Percentiles rank a stretch among this genome's conserved stretches.
Evolutionary conservation across 352 stramenopile species (phyloP).

Genomic region (Pythium sukuiense): DNA sequence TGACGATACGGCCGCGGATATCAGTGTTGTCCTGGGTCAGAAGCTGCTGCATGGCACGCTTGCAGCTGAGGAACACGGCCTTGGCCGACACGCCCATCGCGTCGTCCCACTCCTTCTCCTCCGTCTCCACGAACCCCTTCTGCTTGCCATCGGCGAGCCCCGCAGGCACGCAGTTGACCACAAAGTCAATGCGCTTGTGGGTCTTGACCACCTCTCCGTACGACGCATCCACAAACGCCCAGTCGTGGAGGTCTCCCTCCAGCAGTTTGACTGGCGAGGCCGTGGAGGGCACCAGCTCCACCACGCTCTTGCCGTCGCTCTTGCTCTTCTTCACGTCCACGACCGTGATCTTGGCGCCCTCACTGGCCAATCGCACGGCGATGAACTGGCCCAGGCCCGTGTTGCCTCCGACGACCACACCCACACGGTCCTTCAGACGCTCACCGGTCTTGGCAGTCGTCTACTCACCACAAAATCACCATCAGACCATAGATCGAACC

Average conservation of each 20-base stretch:
- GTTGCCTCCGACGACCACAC: constrained; percentile 64
- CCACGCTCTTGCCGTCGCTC: constrained; percentile 33
- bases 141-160: constrained; percentile 36
- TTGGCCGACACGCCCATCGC: constrained; percentile 64
- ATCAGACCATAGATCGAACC: constrained; percentile 6
- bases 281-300: constrained; percentile 41
- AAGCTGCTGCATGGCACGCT: constrained; percentile 63
- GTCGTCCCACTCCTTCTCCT: constrained; percentile 52
- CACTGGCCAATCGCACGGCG: constrained; percentile 55
- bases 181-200: constrained; percentile 68
- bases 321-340: constrained; percentile 37
- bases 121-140: constrained; percentile 38
- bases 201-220: constrained; percentile 42
- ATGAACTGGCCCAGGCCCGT: constrained; percentile 62
- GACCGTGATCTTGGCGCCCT: constrained; percentile 57
- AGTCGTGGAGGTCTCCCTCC: constrained; percentile 50
- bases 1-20: constrained; percentile 63
- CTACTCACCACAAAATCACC: constrained; percentile 26
- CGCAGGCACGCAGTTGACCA: constrained; percentile 62
- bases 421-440: constrained; percentile 52
- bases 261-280: constrained; percentile 35
- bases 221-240: constrained; percentile 49
- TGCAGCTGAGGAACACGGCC: constrained; percentile 67
- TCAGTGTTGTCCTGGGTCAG: constrained; percentile 53
- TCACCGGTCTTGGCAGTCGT: constrained; percentile 56